phyloP scores from a whole-genome alignment of 1,139 yeast species.

The Diutina mesorugosa region DNA sequence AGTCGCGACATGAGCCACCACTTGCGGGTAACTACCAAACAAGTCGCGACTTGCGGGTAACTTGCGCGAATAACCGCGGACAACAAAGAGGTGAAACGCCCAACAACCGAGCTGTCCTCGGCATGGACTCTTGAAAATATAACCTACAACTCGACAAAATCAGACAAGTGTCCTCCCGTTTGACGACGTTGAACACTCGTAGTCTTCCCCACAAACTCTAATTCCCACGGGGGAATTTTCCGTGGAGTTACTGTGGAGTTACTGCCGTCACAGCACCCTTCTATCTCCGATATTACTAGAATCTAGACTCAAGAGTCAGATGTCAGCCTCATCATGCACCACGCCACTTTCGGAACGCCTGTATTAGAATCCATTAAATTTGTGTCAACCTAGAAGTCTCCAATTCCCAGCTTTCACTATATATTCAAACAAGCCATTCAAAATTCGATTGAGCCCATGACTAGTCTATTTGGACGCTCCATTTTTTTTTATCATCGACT shows the following conservation, averaged over 20 bases:
- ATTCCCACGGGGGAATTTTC: no score
- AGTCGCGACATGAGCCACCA: not conserved
- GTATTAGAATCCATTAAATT: no score
- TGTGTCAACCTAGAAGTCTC: no score
- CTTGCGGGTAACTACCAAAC: not conserved
- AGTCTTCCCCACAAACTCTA: no score
- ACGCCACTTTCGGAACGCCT: no score
- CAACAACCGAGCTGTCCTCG: not conserved
- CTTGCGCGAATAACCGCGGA: not conserved
- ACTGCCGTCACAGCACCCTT: not conserved
- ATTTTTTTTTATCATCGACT: not conserved
- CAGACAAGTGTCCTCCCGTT: no score
- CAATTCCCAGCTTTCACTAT: no score
- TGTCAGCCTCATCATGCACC: not conserved
- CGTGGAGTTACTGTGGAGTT: not conserved
- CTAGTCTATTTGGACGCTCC: not conserved
- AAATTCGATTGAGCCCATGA: no score
- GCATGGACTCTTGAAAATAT: no score
- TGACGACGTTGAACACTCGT: no score
- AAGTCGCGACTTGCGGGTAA: not conserved
- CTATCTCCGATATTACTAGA: not conserved
- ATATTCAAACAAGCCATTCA: no score
- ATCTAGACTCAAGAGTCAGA: not conserved
- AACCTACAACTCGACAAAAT: no score
- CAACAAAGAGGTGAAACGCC: not conserved